Conservation (phyloP, 306 rosid species). For the Chamaecrista fasciculata region DNA sequence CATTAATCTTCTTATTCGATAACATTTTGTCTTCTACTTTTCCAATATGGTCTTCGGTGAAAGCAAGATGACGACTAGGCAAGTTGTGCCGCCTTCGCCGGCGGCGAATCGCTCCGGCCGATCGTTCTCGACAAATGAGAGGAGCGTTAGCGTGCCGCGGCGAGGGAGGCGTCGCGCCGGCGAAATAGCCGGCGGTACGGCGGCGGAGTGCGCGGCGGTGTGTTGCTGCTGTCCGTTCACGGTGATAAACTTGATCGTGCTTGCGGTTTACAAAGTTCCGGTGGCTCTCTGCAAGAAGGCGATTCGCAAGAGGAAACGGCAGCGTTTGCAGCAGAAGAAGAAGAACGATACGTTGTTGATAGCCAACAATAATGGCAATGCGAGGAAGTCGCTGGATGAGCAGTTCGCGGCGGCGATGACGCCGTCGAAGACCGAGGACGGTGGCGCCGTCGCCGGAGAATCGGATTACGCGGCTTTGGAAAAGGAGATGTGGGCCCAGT, state of each 20-base stretch:
- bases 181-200: conserved; percentile 58
- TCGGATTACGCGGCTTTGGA: conserved; percentile 42
- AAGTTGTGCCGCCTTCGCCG: conserved; percentile 13
- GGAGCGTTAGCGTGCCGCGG: not conserved
- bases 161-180: conserved; percentile 38
- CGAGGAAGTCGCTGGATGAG: not conserved
- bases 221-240: conserved; percentile 80
- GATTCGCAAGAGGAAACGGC: conserved; percentile 28
- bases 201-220: conserved; percentile 83
- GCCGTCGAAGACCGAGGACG: not conserved
- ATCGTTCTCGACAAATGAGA: not conserved
- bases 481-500: conserved; percentile 72
- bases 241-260: conserved; percentile 47
- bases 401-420: not conserved
- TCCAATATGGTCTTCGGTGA: not conserved
- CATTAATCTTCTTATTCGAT: too few relatives aligned
- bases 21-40: too few relatives aligned
- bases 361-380: not conserved
- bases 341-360: conserved; percentile 21
- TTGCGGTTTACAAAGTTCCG: conserved; percentile 58
- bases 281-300: conserved; percentile 48
- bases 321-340: not conserved
- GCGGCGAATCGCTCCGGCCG: not conserved
- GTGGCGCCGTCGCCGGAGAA: not conserved
- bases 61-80: conserved; percentile 32